Conservation (phyloP, 139 green algal species). For the Closterium sp. region DNA sequence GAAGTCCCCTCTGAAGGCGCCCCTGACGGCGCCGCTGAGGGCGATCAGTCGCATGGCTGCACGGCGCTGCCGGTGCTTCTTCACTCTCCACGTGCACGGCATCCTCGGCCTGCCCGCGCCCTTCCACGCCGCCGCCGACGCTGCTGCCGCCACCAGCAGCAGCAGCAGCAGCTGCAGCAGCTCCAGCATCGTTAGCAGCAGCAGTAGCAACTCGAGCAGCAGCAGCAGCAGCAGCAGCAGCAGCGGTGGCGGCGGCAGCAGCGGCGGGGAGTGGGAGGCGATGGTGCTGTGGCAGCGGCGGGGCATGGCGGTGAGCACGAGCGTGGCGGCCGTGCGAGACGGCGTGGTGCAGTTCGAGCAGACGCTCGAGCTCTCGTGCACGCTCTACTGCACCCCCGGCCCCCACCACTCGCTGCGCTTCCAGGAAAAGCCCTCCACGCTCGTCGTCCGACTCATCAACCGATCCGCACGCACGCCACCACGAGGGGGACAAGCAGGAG, state of each 20-base stretch:
- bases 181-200: neutral
- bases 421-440: neutral
- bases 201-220: neutral
- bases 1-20: neutral
- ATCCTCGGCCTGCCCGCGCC: constrained; percentile 29
- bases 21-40: neutral
- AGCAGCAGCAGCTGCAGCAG: neutral
- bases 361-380: constrained; percentile 23
- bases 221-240: neutral
- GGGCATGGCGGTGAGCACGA: neutral
- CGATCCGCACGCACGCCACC: neutral
- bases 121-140: neutral
- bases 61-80: constrained; percentile 17
- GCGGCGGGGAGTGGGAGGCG: neutral
- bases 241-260: neutral
- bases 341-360: constrained; percentile 32
- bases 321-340: neutral
- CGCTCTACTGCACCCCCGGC: constrained; percentile 8
- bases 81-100: constrained; percentile 40
- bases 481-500: neutral
- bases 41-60: constrained; percentile 29
- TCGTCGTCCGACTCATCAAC: neutral
- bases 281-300: constrained; percentile 14
- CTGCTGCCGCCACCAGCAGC: neutral
- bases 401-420: neutral